Evolutionary conservation across 2,329 filamentous ascomycete genomes (phyloP), one percentile per base, ranked within the genome.

Genomic region (Colletotrichum lupini): DNA sequence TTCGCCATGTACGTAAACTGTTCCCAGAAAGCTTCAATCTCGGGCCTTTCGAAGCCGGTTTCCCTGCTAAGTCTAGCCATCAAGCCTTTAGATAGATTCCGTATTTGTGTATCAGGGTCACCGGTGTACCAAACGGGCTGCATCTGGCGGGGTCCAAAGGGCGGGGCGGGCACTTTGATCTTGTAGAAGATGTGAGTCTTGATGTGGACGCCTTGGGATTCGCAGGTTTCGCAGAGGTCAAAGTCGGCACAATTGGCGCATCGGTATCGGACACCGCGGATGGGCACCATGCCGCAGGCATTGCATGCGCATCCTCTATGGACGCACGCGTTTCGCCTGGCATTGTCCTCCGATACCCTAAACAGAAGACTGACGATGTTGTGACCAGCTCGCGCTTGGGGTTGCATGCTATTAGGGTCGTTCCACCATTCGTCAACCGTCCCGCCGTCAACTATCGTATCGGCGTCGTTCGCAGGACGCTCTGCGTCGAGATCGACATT

Each of bases 101-200:
- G 88, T 22, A 90, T 87, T 77, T 93, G 91, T 75, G 90, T 90
- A 75, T 93, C 90, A 11, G 95, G 95, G 78, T 97, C 94, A 56
- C 95, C 95, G 1, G 95, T 94, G 80, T 98, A 98, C 91, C 93
- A 97, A 1, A 95, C 91, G 7, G 93, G 92, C 77, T 95, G 93
- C 79, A 92, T 93, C 81, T 96, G 93, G 64, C 94, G 91, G 2
- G 94, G 92, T 3, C 93, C 93, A 69, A 98, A 92, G 35, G 95
- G 93, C 0, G 95, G 95, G 1, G 95, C 93, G 1, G 97, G 97
- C 12, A 98, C 92, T 68, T 92, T 92, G 79, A 99, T 94, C 82
- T 98, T 98, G 87, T 97, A 97, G 83, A 99, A 98, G 58, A 98
- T 90, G 82, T 99, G 97, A 1, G 95, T 98, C 81, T 96, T 97